Percentiles rank a stretch among this genome's conserved stretches.
phyloP scores from a whole-genome alignment of 2,329 filamentous ascomycete species.

The Chlorencoelia australis region DNA sequence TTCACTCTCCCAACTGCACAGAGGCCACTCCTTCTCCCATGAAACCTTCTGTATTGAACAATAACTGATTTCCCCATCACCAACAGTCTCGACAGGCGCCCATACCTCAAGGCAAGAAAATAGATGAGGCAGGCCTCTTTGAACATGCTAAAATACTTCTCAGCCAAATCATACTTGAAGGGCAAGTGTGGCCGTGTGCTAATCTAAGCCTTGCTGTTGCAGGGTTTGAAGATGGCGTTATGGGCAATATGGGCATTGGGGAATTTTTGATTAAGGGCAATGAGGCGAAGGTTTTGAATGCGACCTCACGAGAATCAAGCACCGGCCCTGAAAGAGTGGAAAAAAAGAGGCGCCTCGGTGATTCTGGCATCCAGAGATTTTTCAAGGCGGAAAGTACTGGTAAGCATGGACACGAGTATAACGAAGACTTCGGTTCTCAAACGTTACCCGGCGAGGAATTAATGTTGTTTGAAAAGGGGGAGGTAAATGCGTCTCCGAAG shows the following conservation, averaged over 20 bases:
- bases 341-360: constrained; percentile 25
- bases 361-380: constrained; percentile 22
- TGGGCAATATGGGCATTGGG: constrained; percentile 77
- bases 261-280: constrained; percentile 73
- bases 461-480: constrained; percentile 10
- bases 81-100: constrained; percentile 67
- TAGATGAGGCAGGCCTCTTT: constrained; percentile 65
- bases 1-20: no score
- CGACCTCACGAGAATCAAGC: constrained; percentile 13
- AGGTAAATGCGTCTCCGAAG: constrained; percentile 1
- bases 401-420: constrained; percentile 10
- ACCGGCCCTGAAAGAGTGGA: constrained; percentile 18
- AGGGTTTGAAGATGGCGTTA: constrained; percentile 84
- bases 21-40: no score
- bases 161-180: constrained; percentile 67
- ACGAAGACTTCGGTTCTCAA: constrained; percentile 23
- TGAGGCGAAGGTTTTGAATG: constrained; percentile 45
- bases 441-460: constrained; percentile 10
- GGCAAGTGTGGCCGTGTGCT: constrained; percentile 79
- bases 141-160: constrained; percentile 68
- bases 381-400: constrained; percentile 23
- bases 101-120: constrained; percentile 64
- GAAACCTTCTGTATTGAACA: no score
- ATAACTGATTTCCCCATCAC: no score
- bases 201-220: constrained; percentile 81